Percentiles rank a stretch among this genome's conserved stretches.
These are phyloP conservation scores for Sarcocystis neurona DNA, from an alignment of 169 alveolate genomes.

Conservation along the genomic window DNA sequence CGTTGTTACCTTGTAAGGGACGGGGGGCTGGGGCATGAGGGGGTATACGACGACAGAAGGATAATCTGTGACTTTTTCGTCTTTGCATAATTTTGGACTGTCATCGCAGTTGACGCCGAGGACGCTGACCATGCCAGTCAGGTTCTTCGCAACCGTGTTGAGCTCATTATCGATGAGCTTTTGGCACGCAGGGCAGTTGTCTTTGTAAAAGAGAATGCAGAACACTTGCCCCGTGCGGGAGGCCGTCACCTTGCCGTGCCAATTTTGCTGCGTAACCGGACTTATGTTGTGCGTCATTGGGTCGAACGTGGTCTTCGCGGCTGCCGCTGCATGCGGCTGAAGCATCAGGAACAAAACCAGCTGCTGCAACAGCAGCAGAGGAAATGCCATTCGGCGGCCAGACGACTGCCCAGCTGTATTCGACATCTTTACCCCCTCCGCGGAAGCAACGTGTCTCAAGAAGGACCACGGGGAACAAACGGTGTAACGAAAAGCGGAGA, in stretches of 20 bases:
- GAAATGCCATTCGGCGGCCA: too few relatives aligned
- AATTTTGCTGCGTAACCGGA: conserved; percentile 38
- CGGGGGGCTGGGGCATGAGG: conserved; percentile 67
- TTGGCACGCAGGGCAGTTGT: background rate
- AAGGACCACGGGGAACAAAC: too few relatives aligned
- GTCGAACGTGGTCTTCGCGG: conserved; percentile 37
- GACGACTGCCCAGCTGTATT: too few relatives aligned
- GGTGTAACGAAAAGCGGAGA: too few relatives aligned
- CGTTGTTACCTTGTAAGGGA: conserved; percentile 11
- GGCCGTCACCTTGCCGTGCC: conserved; percentile 42
- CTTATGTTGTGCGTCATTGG: conserved; percentile 53
- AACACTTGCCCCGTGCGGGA: conserved; percentile 33
- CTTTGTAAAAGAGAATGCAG: conserved; percentile 41
- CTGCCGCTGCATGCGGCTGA: background rate
- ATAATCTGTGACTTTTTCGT: conserved; percentile 70
- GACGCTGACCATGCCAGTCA: conserved; percentile 80
- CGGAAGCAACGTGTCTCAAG: too few relatives aligned
- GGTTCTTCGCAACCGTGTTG: conserved; percentile 76
- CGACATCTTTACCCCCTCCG: too few relatives aligned
- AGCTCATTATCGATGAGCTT: conserved; percentile 71
- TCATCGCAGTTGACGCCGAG: conserved; percentile 78
- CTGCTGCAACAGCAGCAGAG: too few relatives aligned
- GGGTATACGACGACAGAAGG: conserved; percentile 78
- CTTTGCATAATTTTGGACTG: conserved; percentile 84
- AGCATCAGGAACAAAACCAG: conserved; percentile 3